Percentiles rank a stretch among this genome's conserved stretches.
Conservation (phyloP, 176 grass and related monocot genomes). For the Otatea glauca region DNA sequence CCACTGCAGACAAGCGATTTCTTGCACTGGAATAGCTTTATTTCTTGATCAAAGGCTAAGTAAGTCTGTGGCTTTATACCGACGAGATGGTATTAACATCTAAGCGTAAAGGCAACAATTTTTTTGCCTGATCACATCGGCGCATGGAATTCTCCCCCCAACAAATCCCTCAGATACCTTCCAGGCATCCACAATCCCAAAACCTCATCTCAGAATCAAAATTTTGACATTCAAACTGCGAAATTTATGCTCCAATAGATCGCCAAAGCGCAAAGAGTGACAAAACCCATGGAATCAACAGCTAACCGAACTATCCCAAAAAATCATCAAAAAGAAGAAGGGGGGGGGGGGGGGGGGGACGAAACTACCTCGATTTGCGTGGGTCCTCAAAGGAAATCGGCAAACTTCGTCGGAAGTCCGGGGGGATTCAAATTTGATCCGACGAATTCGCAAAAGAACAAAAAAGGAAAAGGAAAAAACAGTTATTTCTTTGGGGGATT, state of each 20-base stretch:
- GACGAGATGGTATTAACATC: neutral
- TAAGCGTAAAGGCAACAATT: neutral
- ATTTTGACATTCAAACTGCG: neutral
- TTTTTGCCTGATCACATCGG: slow-evolving; percentile 21
- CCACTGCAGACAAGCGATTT: neutral
- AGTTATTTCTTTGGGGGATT: neutral
- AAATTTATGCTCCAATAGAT: neutral
- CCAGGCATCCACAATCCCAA: neutral
- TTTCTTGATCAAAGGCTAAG: neutral
- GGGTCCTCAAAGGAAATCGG: neutral
- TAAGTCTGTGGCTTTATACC: neutral
- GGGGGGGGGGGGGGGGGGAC: no score
- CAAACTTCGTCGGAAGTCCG: neutral
- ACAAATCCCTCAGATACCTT: neutral
- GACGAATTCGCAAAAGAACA: neutral
- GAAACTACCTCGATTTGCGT: neutral
- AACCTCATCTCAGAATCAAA: neutral
- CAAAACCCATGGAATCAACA: neutral
- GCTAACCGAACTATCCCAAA: neutral
- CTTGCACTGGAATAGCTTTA: neutral
- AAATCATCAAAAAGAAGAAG: neutral
- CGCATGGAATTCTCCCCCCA: neutral
- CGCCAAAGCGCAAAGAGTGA: neutral
- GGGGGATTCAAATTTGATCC: neutral
- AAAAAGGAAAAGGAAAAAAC: neutral